Evolutionary conservation across 208 protist species (phyloP), one percentile per base, ranked within the genome.

Genomic region (Borovskyia barvae): DNA sequence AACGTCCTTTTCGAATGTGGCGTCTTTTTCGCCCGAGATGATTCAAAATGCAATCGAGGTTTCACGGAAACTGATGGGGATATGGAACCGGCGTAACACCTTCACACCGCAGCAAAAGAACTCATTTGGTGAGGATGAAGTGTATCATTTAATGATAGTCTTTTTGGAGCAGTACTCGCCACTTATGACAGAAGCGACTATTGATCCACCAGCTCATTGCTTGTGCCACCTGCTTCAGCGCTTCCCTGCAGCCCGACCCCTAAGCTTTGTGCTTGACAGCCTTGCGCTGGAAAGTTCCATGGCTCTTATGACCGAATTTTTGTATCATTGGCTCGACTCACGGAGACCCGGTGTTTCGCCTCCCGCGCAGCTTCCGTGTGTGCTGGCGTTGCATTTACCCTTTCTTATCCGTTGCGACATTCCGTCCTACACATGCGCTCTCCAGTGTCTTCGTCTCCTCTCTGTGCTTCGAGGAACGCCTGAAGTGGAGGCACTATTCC

Each of bases 331-430:
- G 64, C 26, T 59, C 37, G 9, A 25, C 22, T 46, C 33, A 14
- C 9, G 14, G 33, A 14, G 9, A 24, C 7, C 26, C 6, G 28
- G 45, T 14, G 6, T 41, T 12, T 17, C 33, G 30, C 55, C 41
- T 22, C 64, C 64, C 4, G 64, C 64, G 5, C 53, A 64, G 22
- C 12, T 71, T 6, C 54, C 64, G 33, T 64, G 54, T 28, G 32
- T 28, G 7, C 37, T 71, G 22, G 64, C 64, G 15, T 40, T 64
- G 32, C 46, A 54, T 26, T 25, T 71, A 20, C 64, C 64, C 1
- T 71, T 59, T n/a, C 28, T 71, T 29, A 20, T 58, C 32, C 64
- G 64, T 8, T 53, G 59, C 14, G 64, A 71, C 46, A 17, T 71
- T 1, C 55, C 64, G 12, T 46, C 53, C 17, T 71, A 71, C 19